Percentiles rank a stretch among this genome's conserved stretches.
phyloP scores from a whole-genome alignment of 2,329 filamentous ascomycete genomes.

The Colletotrichum theobromicola region DNA sequence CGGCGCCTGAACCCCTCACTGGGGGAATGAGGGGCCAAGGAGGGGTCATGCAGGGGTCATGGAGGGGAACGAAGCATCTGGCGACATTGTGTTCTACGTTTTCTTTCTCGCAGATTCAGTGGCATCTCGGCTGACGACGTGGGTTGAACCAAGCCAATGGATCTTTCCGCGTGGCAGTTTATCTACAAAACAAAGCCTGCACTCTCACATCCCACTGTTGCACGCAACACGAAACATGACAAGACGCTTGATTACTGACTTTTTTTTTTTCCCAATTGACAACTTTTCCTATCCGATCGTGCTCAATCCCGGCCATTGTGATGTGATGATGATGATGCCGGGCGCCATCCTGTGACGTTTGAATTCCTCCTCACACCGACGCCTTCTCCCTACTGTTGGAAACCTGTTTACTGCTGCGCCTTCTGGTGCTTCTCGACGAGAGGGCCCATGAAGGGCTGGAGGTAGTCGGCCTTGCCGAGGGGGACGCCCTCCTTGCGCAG shows the following conservation, averaged over 20 bases:
- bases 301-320: background rate
- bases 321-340: no score
- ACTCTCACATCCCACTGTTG: background rate
- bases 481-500: conserved; percentile 61
- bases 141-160: background rate
- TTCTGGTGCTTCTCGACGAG: conserved; percentile 11
- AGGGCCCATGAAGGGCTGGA: conserved; percentile 29
- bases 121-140: no score
- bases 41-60: background rate
- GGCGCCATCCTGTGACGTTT: conserved; percentile 2
- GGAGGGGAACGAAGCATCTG: background rate
- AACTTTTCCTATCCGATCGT: background rate
- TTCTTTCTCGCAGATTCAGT: no score
- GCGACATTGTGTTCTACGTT: background rate
- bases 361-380: background rate
- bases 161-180: background rate
- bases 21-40: background rate
- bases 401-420: background rate
- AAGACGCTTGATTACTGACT: background rate
- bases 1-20: background rate
- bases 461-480: conserved; percentile 62
- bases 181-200: background rate
- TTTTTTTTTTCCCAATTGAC: background rate
- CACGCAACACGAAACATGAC: background rate
- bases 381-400: background rate